Base-by-base conservation (phyloP, 2,329 filamentous ascomycete genomes). In the Ophiosphaerella herpotricha region DNA sequence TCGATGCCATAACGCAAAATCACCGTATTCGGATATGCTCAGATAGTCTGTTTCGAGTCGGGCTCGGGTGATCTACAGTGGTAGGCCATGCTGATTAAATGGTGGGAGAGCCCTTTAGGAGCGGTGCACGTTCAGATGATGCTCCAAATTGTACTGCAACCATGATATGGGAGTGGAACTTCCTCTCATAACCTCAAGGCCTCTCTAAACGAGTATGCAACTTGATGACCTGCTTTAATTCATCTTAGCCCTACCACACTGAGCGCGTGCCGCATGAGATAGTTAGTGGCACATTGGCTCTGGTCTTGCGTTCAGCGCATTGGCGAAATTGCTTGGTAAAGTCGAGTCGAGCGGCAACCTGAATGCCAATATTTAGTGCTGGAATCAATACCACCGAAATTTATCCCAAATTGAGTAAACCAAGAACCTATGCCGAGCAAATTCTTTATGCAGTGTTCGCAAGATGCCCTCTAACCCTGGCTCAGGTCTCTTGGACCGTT, bases 21-120 rank as follows among this genome's bases (percentile, higher is more conserved):
- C 62, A 44, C 62, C 55, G 41, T 21, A 57, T 56, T 36, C 38
- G 62, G 63, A 54, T 21, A 62, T 57, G 55, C 52, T 39, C 58
- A 57, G 50, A 29, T 23, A 32, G 33, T 34, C 13, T 21, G 26
- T 33, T 23, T 23, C 38, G 26, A 29, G 11, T 8, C 26, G 7
- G 4, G 13, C 18, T 38, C 14, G 3, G 36, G 14, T 3, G 42
- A 44, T 44, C 33, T 33, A 37, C 42, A 36, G 9, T 12, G 18
- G 21, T 39, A n/a, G 26, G 11, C 7, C 26, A 21, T 29, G 6
- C 26, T 11, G 26, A 11, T 11, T 8, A 8, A 11, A 7, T 8
- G 7, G 9, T 29, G 11, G 4, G 4, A 29, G 11, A 29, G 26
- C 9, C 26, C 26, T 29, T 11, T 29, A 3, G 26, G 26, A 2